These are phyloP conservation scores for Didymosphaeria variabile DNA, from an alignment of 2,329 filamentous ascomycete genomes.

Conservation along the genomic window DNA sequence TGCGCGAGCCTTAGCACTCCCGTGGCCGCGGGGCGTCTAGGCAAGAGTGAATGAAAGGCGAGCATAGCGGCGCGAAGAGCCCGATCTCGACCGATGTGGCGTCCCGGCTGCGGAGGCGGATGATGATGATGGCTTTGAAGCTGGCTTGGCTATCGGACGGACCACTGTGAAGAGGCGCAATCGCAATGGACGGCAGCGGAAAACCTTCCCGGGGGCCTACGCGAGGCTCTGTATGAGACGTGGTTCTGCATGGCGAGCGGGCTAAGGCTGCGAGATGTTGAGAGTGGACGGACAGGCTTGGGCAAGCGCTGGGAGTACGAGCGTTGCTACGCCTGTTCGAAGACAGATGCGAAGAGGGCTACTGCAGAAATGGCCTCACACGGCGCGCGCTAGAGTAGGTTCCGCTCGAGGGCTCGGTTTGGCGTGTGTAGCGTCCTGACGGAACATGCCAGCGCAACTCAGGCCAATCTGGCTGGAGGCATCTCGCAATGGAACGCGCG, in stretches of 20 bases:
- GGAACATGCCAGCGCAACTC: background rate
- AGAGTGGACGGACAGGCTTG: background rate
- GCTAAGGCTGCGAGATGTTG: background rate
- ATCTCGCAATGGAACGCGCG: background rate
- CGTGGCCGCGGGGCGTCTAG: background rate
- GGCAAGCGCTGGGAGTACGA: background rate
- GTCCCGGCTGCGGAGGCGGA: background rate
- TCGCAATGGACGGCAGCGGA: background rate
- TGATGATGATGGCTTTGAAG: background rate
- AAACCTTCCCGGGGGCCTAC: too few relatives aligned
- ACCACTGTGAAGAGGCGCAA: background rate
- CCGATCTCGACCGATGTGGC: constrained; percentile 2
- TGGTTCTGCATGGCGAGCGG: background rate
- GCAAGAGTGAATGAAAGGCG: background rate
- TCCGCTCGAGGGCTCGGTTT: background rate
- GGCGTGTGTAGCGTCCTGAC: background rate
- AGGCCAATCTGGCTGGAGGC: background rate
- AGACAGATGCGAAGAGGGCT: background rate
- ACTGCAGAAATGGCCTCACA: constrained; percentile 15
- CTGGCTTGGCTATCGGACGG: background rate
- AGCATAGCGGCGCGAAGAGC: background rate
- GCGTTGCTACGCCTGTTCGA: background rate
- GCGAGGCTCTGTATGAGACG: too few relatives aligned
- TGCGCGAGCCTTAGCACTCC: constrained; percentile 5
- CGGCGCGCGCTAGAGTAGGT: constrained; percentile 9